Base-by-base conservation (phyloP, 1,284 basidiomycete genomes). In the Lentinula novae-zelandiae region DNA sequence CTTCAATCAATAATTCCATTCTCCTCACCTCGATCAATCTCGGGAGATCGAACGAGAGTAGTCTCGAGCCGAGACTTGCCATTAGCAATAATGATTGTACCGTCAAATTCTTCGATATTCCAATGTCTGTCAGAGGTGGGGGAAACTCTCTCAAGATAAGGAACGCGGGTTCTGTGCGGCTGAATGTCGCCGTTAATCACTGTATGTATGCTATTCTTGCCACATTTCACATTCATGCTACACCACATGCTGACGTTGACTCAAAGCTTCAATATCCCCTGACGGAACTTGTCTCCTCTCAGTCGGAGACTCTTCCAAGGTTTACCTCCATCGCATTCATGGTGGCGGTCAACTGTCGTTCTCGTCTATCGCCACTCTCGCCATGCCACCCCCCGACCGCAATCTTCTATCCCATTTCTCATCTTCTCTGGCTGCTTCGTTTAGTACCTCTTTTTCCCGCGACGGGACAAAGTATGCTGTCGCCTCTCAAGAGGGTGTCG, bases 1-100 rank as follows among this genome's bases (percentile, higher is more conserved):
- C 86, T 5, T 88, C 87, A 3, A 94, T 95, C 72, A 93, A 94
- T 73, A 95, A 95, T 71, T 89, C 90, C 10, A 86, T 95, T 50
- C 73, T 89, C 58, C 82, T 93, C 66, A 87, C 83, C 12, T 84
- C 78, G 46, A 75, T 86, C 61, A 85, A 78, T 67, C 74, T 87
- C 60, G 78, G 82, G 15, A 76, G 76, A 61, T 82, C 82, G 31
- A 75, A 82, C 65, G 77, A 86, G 69, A 83, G 82, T 70, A 82
- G 80, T 61, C 76, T 79, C 1, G 87, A 90, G 65, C 89, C 91
- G 0, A 79, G 90, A n/a, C 78, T 94, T 53, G 82, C 85, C 44
- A 84, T 94, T 60, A 90, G 88, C 75, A 94, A 93, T 70, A 96
- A 95, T 70, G 92, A 95, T 69, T 81, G 81, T 60, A 83, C 83